phyloP scores from a whole-genome alignment of 192 early-diverging fungal genomes.

The Linnemannia hyalina region DNA sequence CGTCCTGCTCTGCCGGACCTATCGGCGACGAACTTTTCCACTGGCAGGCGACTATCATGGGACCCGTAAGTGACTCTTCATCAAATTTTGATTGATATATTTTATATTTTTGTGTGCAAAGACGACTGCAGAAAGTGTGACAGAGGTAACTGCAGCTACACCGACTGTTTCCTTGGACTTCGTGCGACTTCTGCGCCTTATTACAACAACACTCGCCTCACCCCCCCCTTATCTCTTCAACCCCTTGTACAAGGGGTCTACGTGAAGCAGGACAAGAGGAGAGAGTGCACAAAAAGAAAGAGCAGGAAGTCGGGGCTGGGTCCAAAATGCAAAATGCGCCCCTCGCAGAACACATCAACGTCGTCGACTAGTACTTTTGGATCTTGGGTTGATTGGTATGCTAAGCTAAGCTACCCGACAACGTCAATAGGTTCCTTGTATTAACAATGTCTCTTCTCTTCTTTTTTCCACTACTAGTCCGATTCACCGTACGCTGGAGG shows the following conservation, averaged over 20 bases:
- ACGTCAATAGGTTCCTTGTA: not conserved
- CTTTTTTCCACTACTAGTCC: slow-evolving; percentile 60
- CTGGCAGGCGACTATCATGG: slow-evolving; percentile 99
- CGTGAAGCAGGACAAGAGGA: not conserved
- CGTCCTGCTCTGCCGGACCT: slow-evolving; percentile 97
- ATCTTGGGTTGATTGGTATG: not conserved
- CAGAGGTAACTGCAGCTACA: no score
- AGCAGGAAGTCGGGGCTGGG: not conserved
- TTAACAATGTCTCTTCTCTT: not conserved
- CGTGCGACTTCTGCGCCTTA: not conserved
- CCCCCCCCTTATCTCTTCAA: slow-evolving; percentile 5
- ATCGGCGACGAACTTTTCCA: slow-evolving; percentile 93
- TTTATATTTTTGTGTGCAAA: not conserved
- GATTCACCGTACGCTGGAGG: slow-evolving; percentile 95
- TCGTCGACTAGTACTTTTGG: not conserved
- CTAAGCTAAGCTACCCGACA: not conserved
- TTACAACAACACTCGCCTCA: not conserved
- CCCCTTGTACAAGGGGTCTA: slow-evolving; percentile 7
- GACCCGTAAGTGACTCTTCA: slow-evolving; percentile 77
- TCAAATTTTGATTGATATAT: slow-evolving; percentile 8
- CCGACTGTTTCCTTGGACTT: no score
- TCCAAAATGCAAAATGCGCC: not conserved
- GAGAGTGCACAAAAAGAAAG: not conserved
- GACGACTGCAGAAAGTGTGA: no score
- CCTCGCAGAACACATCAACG: not conserved